Conservation (phyloP, 495 filamentous ascomycete genomes). For the Ascobolus immersus region DNA sequence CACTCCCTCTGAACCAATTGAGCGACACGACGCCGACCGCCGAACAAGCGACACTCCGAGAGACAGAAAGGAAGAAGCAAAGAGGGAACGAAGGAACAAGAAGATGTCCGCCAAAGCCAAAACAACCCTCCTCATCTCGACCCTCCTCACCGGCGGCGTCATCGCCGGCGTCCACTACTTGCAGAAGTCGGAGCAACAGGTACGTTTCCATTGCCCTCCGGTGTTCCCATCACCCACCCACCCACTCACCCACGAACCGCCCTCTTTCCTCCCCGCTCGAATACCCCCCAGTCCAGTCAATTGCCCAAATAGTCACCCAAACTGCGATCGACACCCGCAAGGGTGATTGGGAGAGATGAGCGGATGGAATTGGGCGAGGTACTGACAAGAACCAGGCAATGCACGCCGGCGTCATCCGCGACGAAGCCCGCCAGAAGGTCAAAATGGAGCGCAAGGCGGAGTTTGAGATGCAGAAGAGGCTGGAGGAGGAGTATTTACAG, state of each 20-base stretch:
- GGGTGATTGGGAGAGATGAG: constrained; percentile 1
- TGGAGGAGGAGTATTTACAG: constrained; percentile 86
- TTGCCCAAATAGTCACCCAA: not conserved
- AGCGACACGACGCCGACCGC: no score
- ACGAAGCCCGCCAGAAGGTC: constrained; percentile 77
- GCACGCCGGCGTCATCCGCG: constrained; percentile 82
- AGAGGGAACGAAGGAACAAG: no score
- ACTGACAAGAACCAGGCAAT: constrained; percentile 49
- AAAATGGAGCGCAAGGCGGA: constrained; percentile 75
- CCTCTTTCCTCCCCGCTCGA: constrained; percentile 1
- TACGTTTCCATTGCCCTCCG: no score
- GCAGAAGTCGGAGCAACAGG: constrained; percentile 67
- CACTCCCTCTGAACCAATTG: no score
- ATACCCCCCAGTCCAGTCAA: not conserved
- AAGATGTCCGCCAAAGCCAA: constrained; percentile 91
- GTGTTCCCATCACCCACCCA: constrained; percentile 4
- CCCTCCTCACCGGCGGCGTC: constrained; percentile 46
- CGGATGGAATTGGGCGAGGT: constrained; percentile 5
- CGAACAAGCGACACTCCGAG: no score
- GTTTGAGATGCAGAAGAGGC: constrained; percentile 64
- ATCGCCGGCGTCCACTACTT: constrained; percentile 71
- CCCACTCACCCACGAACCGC: constrained; percentile 6
- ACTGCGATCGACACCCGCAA: not conserved
- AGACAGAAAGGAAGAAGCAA: no score
- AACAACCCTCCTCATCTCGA: constrained; percentile 53